Conservation (phyloP, 176 grass and related monocot genomes). For the bread wheat (Triticum aestivum) region DNA sequence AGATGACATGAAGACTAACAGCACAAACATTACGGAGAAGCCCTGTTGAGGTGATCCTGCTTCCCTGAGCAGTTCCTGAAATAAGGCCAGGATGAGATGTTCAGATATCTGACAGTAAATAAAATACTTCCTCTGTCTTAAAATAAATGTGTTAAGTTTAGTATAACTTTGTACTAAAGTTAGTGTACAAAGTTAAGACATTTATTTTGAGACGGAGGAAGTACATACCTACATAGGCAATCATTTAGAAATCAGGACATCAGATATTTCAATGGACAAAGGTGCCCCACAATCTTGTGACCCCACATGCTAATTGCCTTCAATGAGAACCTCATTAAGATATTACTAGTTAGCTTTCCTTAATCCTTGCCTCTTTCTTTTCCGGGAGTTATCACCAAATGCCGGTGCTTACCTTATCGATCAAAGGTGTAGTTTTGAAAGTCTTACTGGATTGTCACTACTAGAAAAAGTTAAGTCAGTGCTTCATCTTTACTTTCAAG, state of each 20-base stretch:
- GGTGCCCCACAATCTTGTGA: too few species aligned
- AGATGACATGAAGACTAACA: constrained; percentile 63
- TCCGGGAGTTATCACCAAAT: too few species aligned
- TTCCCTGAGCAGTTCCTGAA: constrained; percentile 47
- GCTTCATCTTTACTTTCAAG: background rate
- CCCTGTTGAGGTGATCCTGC: constrained; percentile 36
- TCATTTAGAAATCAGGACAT: background rate
- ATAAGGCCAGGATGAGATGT: background rate
- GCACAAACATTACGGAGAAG: constrained; percentile 61
- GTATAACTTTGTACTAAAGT: too few species aligned
- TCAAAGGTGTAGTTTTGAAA: too few species aligned
- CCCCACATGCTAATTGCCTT: too few species aligned
- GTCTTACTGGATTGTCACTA: background rate
- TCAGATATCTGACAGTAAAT: background rate
- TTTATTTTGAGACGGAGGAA: too few species aligned
- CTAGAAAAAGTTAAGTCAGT: background rate
- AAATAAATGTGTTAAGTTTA: too few species aligned
- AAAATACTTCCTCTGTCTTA: background rate
- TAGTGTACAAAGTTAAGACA: too few species aligned
- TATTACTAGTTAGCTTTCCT: too few species aligned
- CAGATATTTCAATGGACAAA: background rate
- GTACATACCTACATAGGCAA: background rate
- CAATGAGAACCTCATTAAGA: too few species aligned
- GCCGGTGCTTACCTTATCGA: too few species aligned
- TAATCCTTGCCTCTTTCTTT: too few species aligned